Conservation (phyloP, 768 basidiomycete species). For the Cystoderma amianthinum region DNA sequence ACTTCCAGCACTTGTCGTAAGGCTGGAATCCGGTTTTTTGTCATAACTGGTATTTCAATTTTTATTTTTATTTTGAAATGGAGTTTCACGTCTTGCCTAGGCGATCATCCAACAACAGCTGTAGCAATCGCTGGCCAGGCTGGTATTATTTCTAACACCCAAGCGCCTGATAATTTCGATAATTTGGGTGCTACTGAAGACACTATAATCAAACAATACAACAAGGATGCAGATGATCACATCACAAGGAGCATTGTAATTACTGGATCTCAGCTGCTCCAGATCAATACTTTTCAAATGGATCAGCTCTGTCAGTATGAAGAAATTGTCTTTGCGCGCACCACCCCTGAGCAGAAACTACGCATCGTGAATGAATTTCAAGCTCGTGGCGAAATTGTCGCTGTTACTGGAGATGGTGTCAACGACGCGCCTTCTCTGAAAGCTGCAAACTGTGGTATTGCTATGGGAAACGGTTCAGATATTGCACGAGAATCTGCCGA, state of each 20-base stretch:
- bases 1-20: slow-evolving; percentile 29
- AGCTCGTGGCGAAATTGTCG: no score
- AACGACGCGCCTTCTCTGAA: slow-evolving; percentile 55
- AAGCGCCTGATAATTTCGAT: slow-evolving; percentile 24
- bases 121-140: slow-evolving; percentile 57
- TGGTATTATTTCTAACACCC: slow-evolving; percentile 39
- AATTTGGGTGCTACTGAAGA: slow-evolving; percentile 24
- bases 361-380: slow-evolving; percentile 55
- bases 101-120: slow-evolving; percentile 54
- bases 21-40: slow-evolving; percentile 57
- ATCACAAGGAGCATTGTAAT: slow-evolving; percentile 30
- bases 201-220: slow-evolving; percentile 12
- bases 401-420: slow-evolving; percentile 63
- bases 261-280: slow-evolving; percentile 31
- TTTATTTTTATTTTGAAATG: background rate
- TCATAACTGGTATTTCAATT: slow-evolving; percentile 41
- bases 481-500: slow-evolving; percentile 55
- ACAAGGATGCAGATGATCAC: slow-evolving; percentile 18
- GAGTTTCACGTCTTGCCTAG: slow-evolving; percentile 10
- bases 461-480: slow-evolving; percentile 47
- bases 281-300: slow-evolving; percentile 23
- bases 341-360: slow-evolving; percentile 59
- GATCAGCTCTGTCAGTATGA: slow-evolving; percentile 27
- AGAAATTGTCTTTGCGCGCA: slow-evolving; percentile 56
- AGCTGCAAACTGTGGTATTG: slow-evolving; percentile 56